Evolutionary conservation across 108 stramenopile species (phyloP).

Genomic region (Stephanodiscus triporus): DNA sequence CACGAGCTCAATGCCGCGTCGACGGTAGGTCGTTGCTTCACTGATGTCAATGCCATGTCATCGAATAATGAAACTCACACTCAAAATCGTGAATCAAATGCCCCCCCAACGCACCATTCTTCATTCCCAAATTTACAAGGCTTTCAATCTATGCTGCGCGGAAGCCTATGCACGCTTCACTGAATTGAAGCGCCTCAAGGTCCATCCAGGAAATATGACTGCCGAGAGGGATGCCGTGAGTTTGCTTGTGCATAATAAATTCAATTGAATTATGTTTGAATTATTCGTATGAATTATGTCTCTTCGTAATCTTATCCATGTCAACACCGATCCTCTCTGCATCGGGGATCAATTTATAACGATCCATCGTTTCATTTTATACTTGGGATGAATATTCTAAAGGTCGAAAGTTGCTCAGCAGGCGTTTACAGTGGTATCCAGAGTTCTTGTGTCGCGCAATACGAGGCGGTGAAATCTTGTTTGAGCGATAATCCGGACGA

Average conservation of each 20-base stretch:
- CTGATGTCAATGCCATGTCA: not conserved
- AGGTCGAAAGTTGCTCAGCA: conserved; percentile 52
- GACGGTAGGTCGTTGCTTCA: conserved; percentile 20
- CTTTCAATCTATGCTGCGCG: conserved; percentile 45
- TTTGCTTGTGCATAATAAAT: conserved; percentile 11
- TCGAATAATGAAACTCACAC: not conserved
- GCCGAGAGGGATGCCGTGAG: conserved; percentile 50
- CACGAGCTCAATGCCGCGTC: conserved; percentile 47
- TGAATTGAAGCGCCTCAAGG: conserved; percentile 44
- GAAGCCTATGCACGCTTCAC: conserved; percentile 49
- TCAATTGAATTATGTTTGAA: too few relatives aligned
- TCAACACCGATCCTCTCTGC: not conserved
- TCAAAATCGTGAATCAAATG: not conserved
- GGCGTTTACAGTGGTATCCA: conserved; percentile 46
- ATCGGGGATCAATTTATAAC: not conserved
- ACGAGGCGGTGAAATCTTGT: conserved; percentile 45
- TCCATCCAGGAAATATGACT: conserved; percentile 47
- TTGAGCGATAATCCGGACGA: conserved; percentile 39
- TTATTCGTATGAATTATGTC: too few relatives aligned
- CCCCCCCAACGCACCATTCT: too few relatives aligned
- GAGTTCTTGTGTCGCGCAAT: conserved; percentile 27
- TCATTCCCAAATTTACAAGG: conserved; percentile 1
- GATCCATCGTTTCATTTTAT: not conserved
- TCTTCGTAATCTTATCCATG: not conserved
- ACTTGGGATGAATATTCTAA: not conserved